These are phyloP conservation scores for Trametes coccinea DNA, from an alignment of 768 basidiomycete genomes.

Conservation along the genomic window DNA sequence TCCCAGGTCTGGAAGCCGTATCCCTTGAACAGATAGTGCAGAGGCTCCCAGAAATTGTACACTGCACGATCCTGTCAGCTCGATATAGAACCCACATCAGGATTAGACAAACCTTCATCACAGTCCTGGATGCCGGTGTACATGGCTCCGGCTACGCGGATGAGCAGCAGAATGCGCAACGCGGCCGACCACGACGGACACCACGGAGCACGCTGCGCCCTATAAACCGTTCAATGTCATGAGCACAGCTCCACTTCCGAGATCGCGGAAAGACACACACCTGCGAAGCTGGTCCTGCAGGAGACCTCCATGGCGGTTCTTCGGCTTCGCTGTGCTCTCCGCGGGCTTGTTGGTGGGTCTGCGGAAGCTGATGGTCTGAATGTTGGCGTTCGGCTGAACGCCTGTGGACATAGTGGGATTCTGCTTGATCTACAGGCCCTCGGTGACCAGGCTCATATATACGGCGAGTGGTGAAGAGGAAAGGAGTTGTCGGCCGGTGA, in stretches of 20 bases:
- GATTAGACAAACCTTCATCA: conserved; percentile 75
- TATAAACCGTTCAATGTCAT: conserved; percentile 26
- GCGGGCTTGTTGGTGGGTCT: conserved; percentile 28
- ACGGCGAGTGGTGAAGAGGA: neutral
- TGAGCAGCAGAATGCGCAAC: conserved; percentile 76
- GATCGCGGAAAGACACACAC: conserved; percentile 36
- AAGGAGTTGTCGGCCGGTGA: neutral
- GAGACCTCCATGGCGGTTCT: conserved; percentile 59
- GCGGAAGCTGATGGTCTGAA: conserved; percentile 38
- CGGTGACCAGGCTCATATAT: too few species aligned
- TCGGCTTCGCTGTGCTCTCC: conserved; percentile 17
- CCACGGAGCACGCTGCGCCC: conserved; percentile 78
- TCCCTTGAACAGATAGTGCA: conserved; percentile 87
- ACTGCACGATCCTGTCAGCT: conserved; percentile 48
- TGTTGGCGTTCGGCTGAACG: conserved; percentile 24
- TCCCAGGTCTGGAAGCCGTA: conserved; percentile 99
- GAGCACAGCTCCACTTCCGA: neutral
- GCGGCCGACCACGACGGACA: conserved; percentile 83
- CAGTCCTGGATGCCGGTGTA: conserved; percentile 95
- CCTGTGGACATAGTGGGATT: conserved; percentile 12
- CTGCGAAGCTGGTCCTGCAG: conserved; percentile 81
- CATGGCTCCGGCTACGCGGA: conserved; percentile 87
- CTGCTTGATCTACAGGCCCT: neutral
- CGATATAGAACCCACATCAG: neutral
- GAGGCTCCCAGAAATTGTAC: conserved; percentile 98